Evolutionary conservation across 2,329 filamentous ascomycete genomes (phyloP).

Genomic region (Diaporthe ilicicola): DNA sequence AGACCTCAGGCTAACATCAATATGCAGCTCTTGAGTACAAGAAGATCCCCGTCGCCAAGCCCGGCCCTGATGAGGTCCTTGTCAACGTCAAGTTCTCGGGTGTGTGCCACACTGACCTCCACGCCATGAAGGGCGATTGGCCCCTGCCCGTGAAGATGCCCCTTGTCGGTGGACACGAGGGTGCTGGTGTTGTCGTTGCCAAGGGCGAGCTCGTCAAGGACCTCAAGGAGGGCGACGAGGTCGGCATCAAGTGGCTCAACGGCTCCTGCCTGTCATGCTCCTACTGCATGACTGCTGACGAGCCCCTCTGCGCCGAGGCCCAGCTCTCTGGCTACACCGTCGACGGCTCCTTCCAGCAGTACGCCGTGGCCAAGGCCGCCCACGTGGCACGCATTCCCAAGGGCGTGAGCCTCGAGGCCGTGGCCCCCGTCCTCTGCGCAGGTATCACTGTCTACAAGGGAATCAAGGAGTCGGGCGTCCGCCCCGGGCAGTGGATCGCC

Average conservation of each 20-base stretch:
- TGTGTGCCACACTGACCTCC: conserved; percentile 77
- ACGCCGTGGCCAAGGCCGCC: conserved; percentile 74
- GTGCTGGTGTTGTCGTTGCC: conserved; percentile 86
- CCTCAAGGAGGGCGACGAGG: conserved; percentile 69
- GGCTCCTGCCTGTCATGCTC: conserved; percentile 73
- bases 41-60: conserved; percentile 82
- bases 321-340: conserved; percentile 76
- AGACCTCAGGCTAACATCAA: conserved; percentile 1
- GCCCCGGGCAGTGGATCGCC: conserved; percentile 74
- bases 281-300: conserved; percentile 73
- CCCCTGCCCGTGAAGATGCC: conserved; percentile 83
- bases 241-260: conserved; percentile 78
- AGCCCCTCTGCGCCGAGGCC: conserved; percentile 71
- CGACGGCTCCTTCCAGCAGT: conserved; percentile 78
- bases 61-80: conserved; percentile 89
- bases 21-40: conserved; percentile 71
- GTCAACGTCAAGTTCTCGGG: conserved; percentile 89
- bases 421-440: conserved; percentile 76
- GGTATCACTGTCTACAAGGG: conserved; percentile 82
- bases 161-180: conserved; percentile 82
- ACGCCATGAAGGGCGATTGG: conserved; percentile 89
- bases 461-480: conserved; percentile 73
- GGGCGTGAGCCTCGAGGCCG: conserved; percentile 67
- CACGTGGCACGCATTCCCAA: conserved; percentile 74
- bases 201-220: conserved; percentile 75